Evolutionary conservation across 2,329 filamentous ascomycete genomes (phyloP), one percentile per base, ranked within the genome.

Genomic region (Aspergillus intermedius): DNA sequence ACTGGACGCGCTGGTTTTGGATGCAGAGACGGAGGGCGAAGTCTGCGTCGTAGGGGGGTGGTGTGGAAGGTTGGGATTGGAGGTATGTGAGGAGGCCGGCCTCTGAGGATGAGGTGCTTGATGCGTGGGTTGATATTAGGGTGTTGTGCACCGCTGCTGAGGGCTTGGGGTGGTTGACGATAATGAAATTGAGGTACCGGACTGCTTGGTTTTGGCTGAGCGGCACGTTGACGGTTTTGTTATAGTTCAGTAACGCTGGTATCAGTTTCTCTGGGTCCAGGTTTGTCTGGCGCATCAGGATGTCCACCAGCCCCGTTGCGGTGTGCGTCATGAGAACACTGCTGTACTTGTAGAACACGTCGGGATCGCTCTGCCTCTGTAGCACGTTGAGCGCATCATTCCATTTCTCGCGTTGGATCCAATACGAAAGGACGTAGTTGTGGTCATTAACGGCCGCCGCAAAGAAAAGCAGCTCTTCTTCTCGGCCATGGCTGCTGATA

Each of bases 11-110:
- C 57, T 91, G 84, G 70, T 98, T 84, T 60, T 96, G 87, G 56
- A 98, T 97, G 70, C 93, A 98, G 10, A 97, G 79, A 10, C 93
- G 86, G 25, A 98, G 82, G 1, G 93, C 93, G 69, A 98, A 98
- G 68, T 98, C 93, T 2, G 89, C 88, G 64, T 98, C 93, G 66
- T 94, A 98, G 42, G 83, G 81, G 42, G 90, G 89, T 45, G 83
- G 82, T 22, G 88, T 87, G 61, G 93, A 87, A 45, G 88, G 88
- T 70, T 98, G 91, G 0, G 87, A 85, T 68, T 96, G 87, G 5
- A 98, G 83, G 64, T 98, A 98, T 5, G 85, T 81, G 37, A 97
- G 79, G 1, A 98, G 79, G 0, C 86, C 87, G 0, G 87, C 84
- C 71, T 98, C 93, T 49, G 95, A 90, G 48, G 81, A 79, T 2